Evolutionary conservation across 148 eudicot species (phyloP), one percentile per base, ranked within the genome.

Genomic region (Selenicereus undatus): DNA sequence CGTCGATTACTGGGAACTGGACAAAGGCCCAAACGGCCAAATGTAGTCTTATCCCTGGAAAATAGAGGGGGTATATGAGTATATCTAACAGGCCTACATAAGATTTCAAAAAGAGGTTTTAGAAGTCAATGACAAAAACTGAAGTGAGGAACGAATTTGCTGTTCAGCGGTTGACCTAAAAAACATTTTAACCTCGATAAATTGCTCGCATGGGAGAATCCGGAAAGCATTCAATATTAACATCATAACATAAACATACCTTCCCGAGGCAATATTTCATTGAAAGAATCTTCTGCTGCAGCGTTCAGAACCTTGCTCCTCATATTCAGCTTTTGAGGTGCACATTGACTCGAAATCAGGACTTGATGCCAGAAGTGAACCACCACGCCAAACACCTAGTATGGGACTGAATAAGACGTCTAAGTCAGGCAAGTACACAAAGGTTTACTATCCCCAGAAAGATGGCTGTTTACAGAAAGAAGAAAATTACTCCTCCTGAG

Each of bases 361-460:
- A 86, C 95, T 96, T 32, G 99, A 94, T 65, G 99, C 99, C 83
- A 96, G 85, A 79, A 94, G 97, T 48, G 98, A 96, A 51, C 98
- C 99, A 81, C 99, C 99, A 76, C 97, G 90, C 99, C 99, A 96
- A 81, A 96, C 98, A 74, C 99, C 99, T 84, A 90, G 82, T 81
- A 94, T 85, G 30, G 99, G 99, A 86, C 99, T 96, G 88, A 42
- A 84, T n/a, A 86, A 85, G 43, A 79, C 14, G 79, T 26, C 24
- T 35, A 76, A 51, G 36, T 70, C 30, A 75, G 74, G 39, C 39
- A 36, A 81, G 77, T 52, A 68, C 18, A 18, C 52, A 24, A 22
- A 69, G 68, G 51, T 45, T 69, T 45, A 60, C 27, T 48, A n/a
- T 56, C 20, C 27, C 52, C 32, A 32, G 13, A 9, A 75, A 43